phyloP scores from a whole-genome alignment of 306 rosid species.

The Mucuna pruriens region DNA sequence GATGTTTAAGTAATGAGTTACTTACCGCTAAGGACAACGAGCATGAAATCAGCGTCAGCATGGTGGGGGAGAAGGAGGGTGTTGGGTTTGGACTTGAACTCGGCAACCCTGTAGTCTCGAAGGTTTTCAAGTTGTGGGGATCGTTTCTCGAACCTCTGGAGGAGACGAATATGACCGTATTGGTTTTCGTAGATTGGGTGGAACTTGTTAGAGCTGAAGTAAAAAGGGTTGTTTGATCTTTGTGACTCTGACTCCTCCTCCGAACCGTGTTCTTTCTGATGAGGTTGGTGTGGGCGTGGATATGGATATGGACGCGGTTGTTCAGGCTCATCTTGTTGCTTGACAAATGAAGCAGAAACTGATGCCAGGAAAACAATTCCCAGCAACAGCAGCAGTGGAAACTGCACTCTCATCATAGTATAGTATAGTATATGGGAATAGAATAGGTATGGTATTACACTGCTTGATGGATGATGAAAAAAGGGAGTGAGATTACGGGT shows the following conservation, averaged over 20 bases:
- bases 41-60: constrained; percentile 38
- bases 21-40: constrained; percentile 21
- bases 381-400: too few species aligned
- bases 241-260: neutral
- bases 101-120: neutral
- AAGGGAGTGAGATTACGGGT: too few species aligned
- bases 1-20: neutral
- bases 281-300: too few species aligned
- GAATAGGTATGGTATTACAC: too few species aligned
- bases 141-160: constrained; percentile 17
- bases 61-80: constrained; percentile 41
- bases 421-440: too few species aligned
- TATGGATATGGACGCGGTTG: too few species aligned
- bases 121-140: constrained; percentile 7
- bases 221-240: constrained; percentile 24
- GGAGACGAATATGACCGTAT: constrained; percentile 33
- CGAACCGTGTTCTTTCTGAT: too few species aligned
- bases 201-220: constrained; percentile 9
- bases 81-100: constrained; percentile 20
- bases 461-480: too few species aligned
- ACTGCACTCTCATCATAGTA: too few species aligned
- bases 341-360: too few species aligned
- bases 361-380: too few species aligned
- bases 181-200: neutral
- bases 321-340: too few species aligned